Conservation (phyloP, 495 filamentous ascomycete species). For the Hapsidospora chrysogenum region DNA sequence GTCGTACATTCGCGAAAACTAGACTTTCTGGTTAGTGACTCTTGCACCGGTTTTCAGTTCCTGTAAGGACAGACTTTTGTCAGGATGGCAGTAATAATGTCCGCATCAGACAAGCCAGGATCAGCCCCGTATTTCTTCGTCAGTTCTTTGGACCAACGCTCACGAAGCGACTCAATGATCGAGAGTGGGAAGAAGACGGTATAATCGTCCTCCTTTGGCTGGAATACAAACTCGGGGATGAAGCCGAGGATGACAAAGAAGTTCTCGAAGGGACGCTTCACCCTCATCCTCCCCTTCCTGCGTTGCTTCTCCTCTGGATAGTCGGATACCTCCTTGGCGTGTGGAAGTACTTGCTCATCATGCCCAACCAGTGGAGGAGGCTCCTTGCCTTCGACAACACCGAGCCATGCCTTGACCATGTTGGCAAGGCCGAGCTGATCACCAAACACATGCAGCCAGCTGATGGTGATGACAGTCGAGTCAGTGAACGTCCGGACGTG, state of each 20-base stretch:
- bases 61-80: neutral
- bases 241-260: neutral
- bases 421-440: conserved; percentile 1
- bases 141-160: neutral
- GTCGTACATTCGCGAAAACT: neutral
- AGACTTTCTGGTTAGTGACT: neutral
- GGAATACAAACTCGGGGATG: neutral
- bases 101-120: neutral
- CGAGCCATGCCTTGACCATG: neutral
- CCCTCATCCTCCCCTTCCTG: neutral
- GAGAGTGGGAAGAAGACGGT: neutral
- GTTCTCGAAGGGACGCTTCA: neutral
- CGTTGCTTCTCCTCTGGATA: neutral
- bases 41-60: too few relatives aligned
- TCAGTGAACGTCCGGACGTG: neutral
- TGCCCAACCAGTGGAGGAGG: neutral
- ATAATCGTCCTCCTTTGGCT: neutral
- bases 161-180: neutral
- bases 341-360: neutral
- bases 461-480: neutral
- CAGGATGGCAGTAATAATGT: neutral
- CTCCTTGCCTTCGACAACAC: neutral
- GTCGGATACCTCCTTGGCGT: neutral
- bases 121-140: neutral
- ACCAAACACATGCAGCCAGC: neutral